Conservation (phyloP, 1,284 basidiomycete species). For the Tetrapyrgos nigripes region DNA sequence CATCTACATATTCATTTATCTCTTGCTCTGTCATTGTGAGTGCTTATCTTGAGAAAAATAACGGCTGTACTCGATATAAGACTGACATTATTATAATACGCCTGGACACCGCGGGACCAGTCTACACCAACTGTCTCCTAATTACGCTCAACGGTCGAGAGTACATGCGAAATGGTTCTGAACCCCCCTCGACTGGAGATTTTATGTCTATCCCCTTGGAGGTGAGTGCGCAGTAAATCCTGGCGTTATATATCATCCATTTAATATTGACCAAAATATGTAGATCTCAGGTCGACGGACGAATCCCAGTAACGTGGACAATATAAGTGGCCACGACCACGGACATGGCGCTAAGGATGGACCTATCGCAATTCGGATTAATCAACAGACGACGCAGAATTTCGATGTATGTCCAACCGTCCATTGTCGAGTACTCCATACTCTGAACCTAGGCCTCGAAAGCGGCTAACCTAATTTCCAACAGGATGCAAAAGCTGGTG, state of each 20-base stretch:
- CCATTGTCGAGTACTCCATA: too few species aligned
- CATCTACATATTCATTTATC: conserved; percentile 17
- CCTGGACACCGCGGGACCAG: neutral
- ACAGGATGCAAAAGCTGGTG: too few species aligned
- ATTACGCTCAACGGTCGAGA: conserved; percentile 14
- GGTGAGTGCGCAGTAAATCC: neutral
- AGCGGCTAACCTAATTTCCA: too few species aligned
- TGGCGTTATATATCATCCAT: too few species aligned
- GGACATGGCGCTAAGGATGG: too few species aligned
- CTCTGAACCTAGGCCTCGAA: too few species aligned
- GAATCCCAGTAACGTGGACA: neutral
- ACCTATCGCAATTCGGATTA: conserved; percentile 1
- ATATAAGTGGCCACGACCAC: neutral
- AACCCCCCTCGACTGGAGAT: neutral
- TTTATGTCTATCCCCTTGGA: conserved; percentile 4
- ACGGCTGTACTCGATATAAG: neutral
- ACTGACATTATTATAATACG: neutral
- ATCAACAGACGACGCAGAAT: neutral
- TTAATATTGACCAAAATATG: too few species aligned
- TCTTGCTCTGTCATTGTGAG: neutral
- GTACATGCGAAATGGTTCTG: conserved; percentile 13
- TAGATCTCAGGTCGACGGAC: neutral
- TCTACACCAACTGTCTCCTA: conserved; percentile 19
- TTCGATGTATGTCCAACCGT: neutral
- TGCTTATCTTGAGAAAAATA: neutral